phyloP scores from a whole-genome alignment of 2,329 filamentous ascomycete species.

The Penicillium brevicompactum region DNA sequence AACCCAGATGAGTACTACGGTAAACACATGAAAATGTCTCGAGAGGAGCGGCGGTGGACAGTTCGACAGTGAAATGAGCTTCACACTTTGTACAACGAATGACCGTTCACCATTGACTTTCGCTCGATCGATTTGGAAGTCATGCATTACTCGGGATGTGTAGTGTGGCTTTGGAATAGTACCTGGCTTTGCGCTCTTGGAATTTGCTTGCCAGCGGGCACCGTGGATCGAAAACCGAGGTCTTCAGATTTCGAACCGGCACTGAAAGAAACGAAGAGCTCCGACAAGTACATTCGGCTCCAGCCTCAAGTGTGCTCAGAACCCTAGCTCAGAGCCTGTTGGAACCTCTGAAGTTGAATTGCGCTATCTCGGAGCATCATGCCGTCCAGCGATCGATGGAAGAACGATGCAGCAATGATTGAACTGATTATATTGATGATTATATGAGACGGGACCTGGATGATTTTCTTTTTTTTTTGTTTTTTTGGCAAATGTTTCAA shows the following conservation, averaged over 20 bases:
- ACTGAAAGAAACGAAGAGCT: background rate
- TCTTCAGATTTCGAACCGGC: background rate
- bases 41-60: constrained; percentile 51
- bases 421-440: constrained; percentile 22
- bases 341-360: background rate
- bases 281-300: background rate
- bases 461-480: constrained; percentile 16
- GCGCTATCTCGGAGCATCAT: background rate
- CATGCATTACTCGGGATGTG: background rate
- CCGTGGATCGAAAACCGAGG: background rate
- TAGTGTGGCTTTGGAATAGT: background rate
- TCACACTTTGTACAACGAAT: constrained; percentile 4
- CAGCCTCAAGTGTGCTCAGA: background rate
- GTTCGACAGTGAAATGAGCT: constrained; percentile 35
- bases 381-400: background rate
- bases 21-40: constrained; percentile 47
- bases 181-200: background rate
- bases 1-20: constrained; percentile 53
- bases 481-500: constrained; percentile 16
- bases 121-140: background rate
- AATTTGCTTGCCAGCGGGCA: background rate
- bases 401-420: constrained; percentile 9
- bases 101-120: background rate
- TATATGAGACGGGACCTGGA: constrained; percentile 20
- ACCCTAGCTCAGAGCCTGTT: background rate